Evolutionary conservation across 129 eudicot genomes (phyloP).

Genomic region (Saposhnikovia divaricata): DNA sequence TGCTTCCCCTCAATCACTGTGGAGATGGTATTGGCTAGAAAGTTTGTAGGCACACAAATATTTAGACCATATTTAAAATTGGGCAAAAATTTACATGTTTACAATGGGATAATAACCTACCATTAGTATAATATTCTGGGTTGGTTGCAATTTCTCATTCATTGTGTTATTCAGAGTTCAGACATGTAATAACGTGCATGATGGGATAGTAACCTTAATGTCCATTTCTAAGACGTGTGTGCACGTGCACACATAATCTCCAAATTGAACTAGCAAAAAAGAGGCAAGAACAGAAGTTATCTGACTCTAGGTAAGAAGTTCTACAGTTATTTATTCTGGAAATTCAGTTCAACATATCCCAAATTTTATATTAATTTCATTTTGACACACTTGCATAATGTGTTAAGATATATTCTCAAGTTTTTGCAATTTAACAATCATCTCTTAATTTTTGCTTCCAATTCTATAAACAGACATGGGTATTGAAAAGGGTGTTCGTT

Average conservation of each 20-base stretch:
- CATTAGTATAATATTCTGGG: not conserved
- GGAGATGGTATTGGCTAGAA: not conserved
- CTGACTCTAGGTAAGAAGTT: not conserved
- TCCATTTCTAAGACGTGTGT: not conserved
- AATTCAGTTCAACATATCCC: not conserved
- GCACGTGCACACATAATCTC: not conserved
- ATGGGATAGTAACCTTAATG: not conserved
- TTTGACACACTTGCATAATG: not conserved
- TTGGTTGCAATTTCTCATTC: not conserved
- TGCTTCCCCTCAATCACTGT: not conserved
- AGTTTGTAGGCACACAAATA: not conserved
- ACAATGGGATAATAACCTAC: not conserved
- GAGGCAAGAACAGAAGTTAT: not conserved
- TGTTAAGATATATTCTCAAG: not conserved
- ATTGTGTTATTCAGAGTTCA: not conserved
- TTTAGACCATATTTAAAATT: not conserved
- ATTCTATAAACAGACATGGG: conserved; percentile 54
- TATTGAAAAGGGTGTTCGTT: conserved; percentile 73
- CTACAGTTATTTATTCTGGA: not conserved
- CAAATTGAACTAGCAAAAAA: not conserved
- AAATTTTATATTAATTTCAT: not conserved
- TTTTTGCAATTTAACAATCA: not conserved
- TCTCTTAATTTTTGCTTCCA: conserved; percentile 2
- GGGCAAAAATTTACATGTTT: not conserved
- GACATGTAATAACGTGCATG: not conserved